A percentile compares a stretch with the other conserved stretches of the same genome.
These are phyloP conservation scores for Metschnikowia henanensis DNA, from an alignment of 805 yeast species.

Conservation along the genomic window DNA sequence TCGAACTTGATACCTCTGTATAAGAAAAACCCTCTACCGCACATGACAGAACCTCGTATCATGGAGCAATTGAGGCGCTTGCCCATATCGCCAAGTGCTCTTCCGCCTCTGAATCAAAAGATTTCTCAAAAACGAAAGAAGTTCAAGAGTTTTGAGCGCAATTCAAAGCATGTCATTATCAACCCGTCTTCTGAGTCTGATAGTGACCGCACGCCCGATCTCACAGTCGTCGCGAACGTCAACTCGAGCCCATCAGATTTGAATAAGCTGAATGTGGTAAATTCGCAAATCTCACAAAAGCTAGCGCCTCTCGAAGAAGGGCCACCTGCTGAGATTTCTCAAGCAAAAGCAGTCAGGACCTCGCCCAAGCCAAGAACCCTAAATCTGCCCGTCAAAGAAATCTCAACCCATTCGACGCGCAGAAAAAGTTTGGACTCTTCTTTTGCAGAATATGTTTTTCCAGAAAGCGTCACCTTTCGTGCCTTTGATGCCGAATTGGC, in stretches of 20 bases:
- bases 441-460: not conserved
- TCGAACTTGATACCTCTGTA: no score
- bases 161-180: constrained; percentile 11
- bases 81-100: no score
- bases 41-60: no score
- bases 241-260: no score
- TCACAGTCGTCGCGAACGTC: no score
- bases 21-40: no score
- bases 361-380: not conserved
- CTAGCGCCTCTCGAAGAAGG: no score
- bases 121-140: constrained; percentile 1
- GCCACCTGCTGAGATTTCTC: no score
- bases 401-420: not conserved
- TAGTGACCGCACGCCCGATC: not conserved
- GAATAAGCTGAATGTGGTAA: no score
- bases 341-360: no score
- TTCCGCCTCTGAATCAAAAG: not conserved
- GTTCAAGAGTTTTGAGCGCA: constrained; percentile 8
- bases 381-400: not conserved
- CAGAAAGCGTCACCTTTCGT: not conserved
- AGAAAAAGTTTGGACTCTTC: not conserved
- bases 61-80: no score
- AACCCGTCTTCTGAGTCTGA: constrained; percentile 23
- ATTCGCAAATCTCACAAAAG: no score
- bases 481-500: not conserved